Evolutionary conservation across 2,329 filamentous ascomycete species (phyloP).

Genomic region (Lachnellula cervina): DNA sequence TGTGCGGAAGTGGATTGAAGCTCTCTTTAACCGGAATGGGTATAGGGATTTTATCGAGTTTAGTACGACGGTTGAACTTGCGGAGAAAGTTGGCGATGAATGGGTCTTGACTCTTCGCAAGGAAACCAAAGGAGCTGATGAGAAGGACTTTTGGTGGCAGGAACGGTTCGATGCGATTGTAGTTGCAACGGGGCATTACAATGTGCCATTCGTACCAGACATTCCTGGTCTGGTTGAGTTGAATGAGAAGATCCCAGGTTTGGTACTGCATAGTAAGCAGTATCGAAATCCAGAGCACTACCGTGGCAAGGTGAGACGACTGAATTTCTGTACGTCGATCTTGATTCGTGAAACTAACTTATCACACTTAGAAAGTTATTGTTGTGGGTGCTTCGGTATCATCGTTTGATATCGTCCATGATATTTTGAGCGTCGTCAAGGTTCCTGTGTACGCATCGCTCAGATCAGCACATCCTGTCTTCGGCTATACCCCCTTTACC

Average conservation of each 20-base stretch:
- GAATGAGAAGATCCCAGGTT: conserved; percentile 46
- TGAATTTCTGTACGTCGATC: too few species aligned
- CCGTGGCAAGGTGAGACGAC: conserved; percentile 35
- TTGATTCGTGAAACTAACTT: not conserved
- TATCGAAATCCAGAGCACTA: conserved; percentile 61
- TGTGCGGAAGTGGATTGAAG: conserved; percentile 49
- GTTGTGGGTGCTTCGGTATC: conserved; percentile 60
- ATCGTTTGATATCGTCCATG: conserved; percentile 54
- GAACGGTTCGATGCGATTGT: conserved; percentile 61
- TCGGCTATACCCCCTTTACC: conserved; percentile 51
- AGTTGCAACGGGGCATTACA: conserved; percentile 62
- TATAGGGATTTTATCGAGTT: conserved; percentile 48
- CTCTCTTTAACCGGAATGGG: conserved; percentile 44
- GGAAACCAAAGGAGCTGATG: conserved; percentile 23
- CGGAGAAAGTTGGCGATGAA: conserved; percentile 41
- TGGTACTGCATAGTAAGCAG: conserved; percentile 63
- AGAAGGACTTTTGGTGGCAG: conserved; percentile 54
- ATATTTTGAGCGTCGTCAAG: conserved; percentile 42
- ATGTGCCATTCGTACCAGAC: conserved; percentile 55
- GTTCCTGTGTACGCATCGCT: conserved; percentile 48
- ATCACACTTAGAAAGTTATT: conserved; percentile 35
- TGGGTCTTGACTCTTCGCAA: conserved; percentile 50
- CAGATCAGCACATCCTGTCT: conserved; percentile 44
- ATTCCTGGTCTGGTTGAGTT: conserved; percentile 52
- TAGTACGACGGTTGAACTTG: conserved; percentile 56